Evolutionary conservation across 1,284 basidiomycete genomes (phyloP).

Genomic region (Marasmius tenuissimus): DNA sequence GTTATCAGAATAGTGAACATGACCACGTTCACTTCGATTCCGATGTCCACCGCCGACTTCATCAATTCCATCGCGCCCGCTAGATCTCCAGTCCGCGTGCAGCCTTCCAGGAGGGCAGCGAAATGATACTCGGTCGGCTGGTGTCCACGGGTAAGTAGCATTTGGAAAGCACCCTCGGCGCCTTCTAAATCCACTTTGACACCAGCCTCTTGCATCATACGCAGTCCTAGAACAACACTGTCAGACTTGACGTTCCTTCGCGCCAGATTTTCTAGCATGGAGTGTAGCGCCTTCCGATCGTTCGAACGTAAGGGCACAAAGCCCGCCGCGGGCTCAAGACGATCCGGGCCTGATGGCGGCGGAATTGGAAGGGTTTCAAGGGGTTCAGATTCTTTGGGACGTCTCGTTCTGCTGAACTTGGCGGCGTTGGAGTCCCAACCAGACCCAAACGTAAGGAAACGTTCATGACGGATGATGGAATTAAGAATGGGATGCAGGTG

Average conservation of each 20-base stretch:
- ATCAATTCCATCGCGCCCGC: conserved; percentile 51
- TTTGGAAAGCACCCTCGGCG: conserved; percentile 52
- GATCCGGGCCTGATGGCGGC: conserved; percentile 21
- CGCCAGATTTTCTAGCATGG: conserved; percentile 48
- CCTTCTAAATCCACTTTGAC: conserved; percentile 47
- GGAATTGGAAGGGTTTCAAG: conserved; percentile 2
- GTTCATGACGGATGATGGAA: conserved; percentile 48
- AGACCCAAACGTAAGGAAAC: conserved; percentile 37
- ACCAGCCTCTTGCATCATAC: conserved; percentile 60
- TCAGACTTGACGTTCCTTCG: conserved; percentile 52
- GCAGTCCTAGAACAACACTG: conserved; percentile 53
- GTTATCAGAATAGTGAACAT: conserved; percentile 75
- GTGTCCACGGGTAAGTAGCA: conserved; percentile 62
- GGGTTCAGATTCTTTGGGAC: conserved; percentile 7
- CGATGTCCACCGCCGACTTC: conserved; percentile 44
- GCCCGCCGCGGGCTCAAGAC: conserved; percentile 52
- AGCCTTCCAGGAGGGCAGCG: conserved; percentile 69
- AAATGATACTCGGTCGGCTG: conserved; percentile 70
- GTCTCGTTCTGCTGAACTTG: conserved; percentile 34
- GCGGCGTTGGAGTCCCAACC: conserved; percentile 52
- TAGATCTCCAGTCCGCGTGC: conserved; percentile 53
- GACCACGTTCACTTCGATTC: conserved; percentile 54
- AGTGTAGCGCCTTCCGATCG: conserved; percentile 35
- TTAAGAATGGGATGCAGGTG: conserved; percentile 53
- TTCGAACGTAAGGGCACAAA: conserved; percentile 31